phyloP scores from a whole-genome alignment of 306 rosid genomes.

The Luffa acutangula region DNA sequence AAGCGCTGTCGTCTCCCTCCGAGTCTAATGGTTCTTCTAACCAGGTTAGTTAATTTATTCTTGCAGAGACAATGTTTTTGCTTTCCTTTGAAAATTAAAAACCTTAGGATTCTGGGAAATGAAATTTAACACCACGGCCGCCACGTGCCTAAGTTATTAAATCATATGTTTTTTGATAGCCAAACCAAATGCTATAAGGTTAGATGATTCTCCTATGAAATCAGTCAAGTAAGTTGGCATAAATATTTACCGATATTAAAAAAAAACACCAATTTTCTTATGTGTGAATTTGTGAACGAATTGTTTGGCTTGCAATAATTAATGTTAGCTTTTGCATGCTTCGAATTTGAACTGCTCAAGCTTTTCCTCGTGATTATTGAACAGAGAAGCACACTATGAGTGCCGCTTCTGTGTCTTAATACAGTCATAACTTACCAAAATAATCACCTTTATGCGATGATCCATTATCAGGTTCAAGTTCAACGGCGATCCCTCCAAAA shows the following conservation, averaged over 20 bases:
- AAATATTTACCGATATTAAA: not conserved
- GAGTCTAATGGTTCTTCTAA: conserved; percentile 26
- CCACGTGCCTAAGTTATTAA: not conserved
- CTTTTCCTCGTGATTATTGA: not conserved
- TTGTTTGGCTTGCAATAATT: not conserved
- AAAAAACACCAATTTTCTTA: not conserved
- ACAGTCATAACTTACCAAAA: not conserved
- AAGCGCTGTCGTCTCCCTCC: conserved; percentile 27
- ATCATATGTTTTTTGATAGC: not conserved
- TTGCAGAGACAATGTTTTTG: not conserved
- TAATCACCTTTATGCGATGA: not conserved
- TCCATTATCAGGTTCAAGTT: conserved; percentile 3
- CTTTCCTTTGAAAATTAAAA: not conserved
- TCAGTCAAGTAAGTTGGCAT: not conserved
- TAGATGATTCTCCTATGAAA: not conserved
- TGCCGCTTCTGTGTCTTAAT: not conserved
- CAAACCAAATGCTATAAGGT: not conserved
- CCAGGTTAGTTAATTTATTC: conserved; percentile 32
- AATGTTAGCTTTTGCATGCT: not conserved
- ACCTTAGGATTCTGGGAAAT: too few species aligned
- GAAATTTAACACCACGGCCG: too few species aligned
- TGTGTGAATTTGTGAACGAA: not conserved
- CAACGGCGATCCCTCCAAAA: conserved; percentile 7
- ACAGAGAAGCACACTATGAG: not conserved
- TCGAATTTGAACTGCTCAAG: not conserved